phyloP scores from a whole-genome alignment of 2,329 filamentous ascomycete genomes.

The Curvularia sp. region DNA sequence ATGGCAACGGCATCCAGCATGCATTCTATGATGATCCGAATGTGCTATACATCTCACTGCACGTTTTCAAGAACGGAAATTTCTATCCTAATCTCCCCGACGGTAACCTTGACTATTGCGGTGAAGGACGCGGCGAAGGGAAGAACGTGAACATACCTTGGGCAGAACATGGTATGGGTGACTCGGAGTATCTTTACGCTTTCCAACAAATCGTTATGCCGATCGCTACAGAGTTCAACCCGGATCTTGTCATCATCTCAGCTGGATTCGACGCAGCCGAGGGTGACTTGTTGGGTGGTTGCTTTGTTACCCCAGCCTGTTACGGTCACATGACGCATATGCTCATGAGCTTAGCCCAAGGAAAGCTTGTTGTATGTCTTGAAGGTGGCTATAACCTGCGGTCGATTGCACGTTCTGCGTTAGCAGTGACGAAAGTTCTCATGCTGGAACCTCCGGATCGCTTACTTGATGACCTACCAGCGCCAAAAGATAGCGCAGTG shows the following conservation, averaged over 20 bases:
- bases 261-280: conserved; percentile 95
- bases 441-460: conserved; percentile 91
- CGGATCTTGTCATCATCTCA: conserved; percentile 92
- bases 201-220: conserved; percentile 98
- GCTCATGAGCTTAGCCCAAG: conserved; percentile 92
- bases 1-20: conserved; percentile 92
- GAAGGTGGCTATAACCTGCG: conserved; percentile 95
- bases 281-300: conserved; percentile 90
- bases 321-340: conserved; percentile 99
- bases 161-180: conserved; percentile 80
- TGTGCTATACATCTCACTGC: conserved; percentile 92
- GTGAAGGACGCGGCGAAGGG: conserved; percentile 63
- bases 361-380: conserved; percentile 89
- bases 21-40: conserved; percentile 96
- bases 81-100: conserved; percentile 79
- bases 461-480: conserved; percentile 54
- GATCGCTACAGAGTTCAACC: conserved; percentile 89
- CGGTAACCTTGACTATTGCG: conserved; percentile 66
- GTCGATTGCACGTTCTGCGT: conserved; percentile 89
- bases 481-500: conserved; percentile 60
- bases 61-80: conserved; percentile 80
- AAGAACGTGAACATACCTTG: conserved; percentile 74
- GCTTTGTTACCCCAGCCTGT: conserved; percentile 87
- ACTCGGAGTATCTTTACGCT: conserved; percentile 94
- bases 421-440: conserved; percentile 87